Evolutionary conservation across 768 basidiomycete genomes (phyloP), one percentile per base, ranked within the genome.

Genomic region (Exsudoporus frostii): DNA sequence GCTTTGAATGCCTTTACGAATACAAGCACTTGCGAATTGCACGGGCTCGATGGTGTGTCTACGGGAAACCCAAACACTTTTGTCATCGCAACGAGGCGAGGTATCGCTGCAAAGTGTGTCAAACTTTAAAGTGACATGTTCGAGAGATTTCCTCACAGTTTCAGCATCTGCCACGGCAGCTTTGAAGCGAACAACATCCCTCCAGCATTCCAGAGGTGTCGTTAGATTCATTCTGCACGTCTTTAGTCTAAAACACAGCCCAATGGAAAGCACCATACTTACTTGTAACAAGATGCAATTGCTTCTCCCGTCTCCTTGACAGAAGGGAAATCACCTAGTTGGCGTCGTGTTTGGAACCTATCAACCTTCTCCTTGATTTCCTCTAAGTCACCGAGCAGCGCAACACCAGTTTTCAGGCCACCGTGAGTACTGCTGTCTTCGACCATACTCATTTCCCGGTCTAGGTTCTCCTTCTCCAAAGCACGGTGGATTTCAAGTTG

Each of bases 381-480:
- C 60, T 89, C 88, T 58, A 94, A 66, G 68, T 93, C 92, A 27
- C 83, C 86, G 51, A 85, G 68, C 25, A 94, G 73, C 3, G 78
- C 75, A 7, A 81, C 75, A 53, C 84, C 87, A 59, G 79, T 84
- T 65, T 77, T 83, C 40, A 84, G 64, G 27, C 74, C 67, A 20
- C 72, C 75, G 19, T 76, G 78, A 29, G 71, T 61, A 9, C 65
- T 55, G 29, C 56, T 73, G 33, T 69, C 75, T 33, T 78, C 80
- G 15, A 77, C 76, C 75, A 79, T 76, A 25, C 70, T 68, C 59
- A 75, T 78, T 71, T 93, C 91, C 52, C 80, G 78, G 68, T 92
- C 88, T 46, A 94, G 69, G 71, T 94, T 95, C 74, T 94, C 92
- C 73, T 85, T 87, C 75, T 94, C 88, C 44, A 95, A 75, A 2